A percentile compares a stretch with the other conserved stretches of the same genome.
These are phyloP conservation scores for Claviceps sp. DNA, from an alignment of 2,329 filamentous ascomycete species.

Conservation along the genomic window DNA sequence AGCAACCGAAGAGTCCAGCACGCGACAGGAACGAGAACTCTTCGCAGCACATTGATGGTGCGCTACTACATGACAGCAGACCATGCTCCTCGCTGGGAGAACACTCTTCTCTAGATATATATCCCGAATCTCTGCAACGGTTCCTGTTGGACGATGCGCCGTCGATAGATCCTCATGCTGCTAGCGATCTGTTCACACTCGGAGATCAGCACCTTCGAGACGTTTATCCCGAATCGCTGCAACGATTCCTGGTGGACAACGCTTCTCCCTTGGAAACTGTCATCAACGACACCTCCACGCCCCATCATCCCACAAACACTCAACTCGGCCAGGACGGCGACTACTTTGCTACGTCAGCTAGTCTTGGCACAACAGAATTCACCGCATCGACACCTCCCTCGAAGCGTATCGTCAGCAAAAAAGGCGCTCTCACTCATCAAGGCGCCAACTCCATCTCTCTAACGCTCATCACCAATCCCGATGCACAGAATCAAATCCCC, in stretches of 20 bases:
- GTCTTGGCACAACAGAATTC: constrained; percentile 30
- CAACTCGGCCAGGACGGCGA: constrained; percentile 33
- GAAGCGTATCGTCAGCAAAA: constrained; percentile 22
- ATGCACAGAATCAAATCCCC: constrained; percentile 6
- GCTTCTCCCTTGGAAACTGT: constrained; percentile 3
- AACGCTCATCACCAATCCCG: constrained; percentile 12
- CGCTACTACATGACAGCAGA: not conserved
- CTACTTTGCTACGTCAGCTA: constrained; percentile 43
- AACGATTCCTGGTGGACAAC: no score
- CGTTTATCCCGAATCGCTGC: no score
- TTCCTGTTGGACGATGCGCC: constrained; percentile 34
- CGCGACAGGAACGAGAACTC: not conserved
- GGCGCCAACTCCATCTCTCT: constrained; percentile 12
- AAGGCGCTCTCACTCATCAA: constrained; percentile 10
- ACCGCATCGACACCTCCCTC: constrained; percentile 40
- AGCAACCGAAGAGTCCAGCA: not conserved
- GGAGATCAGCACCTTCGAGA: no score
- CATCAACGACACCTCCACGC: constrained; percentile 16
- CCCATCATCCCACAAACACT: constrained; percentile 24
- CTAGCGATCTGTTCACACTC: no score
- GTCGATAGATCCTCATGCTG: no score
- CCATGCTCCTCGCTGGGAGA: constrained; percentile 20
- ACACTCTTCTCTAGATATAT: constrained; percentile 36
- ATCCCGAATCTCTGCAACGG: constrained; percentile 39
- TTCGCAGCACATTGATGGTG: not conserved